Base-by-base conservation (phyloP, 108 stramenopile species). In the Cyclotella kingstonii region DNA sequence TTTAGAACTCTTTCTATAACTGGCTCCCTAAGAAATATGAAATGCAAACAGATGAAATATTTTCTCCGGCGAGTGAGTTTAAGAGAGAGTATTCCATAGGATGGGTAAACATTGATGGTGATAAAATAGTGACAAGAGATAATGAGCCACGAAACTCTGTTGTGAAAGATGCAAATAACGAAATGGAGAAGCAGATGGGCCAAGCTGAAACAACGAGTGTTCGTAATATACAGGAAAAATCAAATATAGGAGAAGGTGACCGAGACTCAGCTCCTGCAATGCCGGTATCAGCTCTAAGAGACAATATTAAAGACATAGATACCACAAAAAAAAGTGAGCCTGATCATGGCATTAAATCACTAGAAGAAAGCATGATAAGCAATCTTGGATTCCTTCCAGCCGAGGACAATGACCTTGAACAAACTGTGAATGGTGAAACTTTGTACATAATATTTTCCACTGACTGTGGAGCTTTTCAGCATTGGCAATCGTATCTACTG, bases 401-500 rank as follows among this genome's bases (percentile, higher is more conserved):
- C 30, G 75, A 76, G 63, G 75, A 76, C 26, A 62, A 50, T 9
- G 55, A 57, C 0, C 46, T 76, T 25, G 66, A 63, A 41, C 25
- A 51, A 38, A 36, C 43, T 40, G n/a, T 18, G 11, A 51, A 68
- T 40, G 66, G 61, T 19, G 56, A 39, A 42, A 59, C 61, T 7
- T 44, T 76, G 47, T 76, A 68, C 22, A 44, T 38, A 12, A 56
- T 76, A 14, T 96, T 96, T 63, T 84, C 84, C 6, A 94, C 92
- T 15, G 92, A 86, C 54, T 98, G 97, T 70, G 84, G 82, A 25
- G 40, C 27, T 21, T 95, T 77, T 66, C 95, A 96, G 67, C 82
- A 92, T 57, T 98, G 97, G 97, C 95, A 98, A 63, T 85, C 93
- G 0, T 89, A 95, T 45, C 56, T 86, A 8, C 77, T 98, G 44